Evolutionary conservation across 805 yeast genomes (phyloP).

Genomic region (Cyberlindnera mrakii): DNA sequence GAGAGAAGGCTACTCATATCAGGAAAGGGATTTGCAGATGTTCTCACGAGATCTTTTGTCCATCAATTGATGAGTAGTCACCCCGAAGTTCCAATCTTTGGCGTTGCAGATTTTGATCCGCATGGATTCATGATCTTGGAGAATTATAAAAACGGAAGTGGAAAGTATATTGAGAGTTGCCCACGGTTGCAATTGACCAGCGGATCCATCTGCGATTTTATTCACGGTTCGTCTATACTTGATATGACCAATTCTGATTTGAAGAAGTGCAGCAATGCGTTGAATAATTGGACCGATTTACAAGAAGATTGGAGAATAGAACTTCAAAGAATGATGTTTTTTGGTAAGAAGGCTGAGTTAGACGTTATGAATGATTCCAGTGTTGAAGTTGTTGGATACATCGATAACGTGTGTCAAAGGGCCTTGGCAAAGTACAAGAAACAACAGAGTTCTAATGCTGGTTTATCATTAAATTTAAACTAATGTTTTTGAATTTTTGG

Average conservation of each 20-base stretch:
- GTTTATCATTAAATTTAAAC: slow-evolving; percentile 6
- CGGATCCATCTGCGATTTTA: slow-evolving; percentile 16
- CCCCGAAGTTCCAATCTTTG: slow-evolving; percentile 31
- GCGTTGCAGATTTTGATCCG: slow-evolving; percentile 60
- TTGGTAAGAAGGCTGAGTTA: slow-evolving; percentile 58
- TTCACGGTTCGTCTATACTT: slow-evolving; percentile 10
- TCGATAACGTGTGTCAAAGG: slow-evolving; percentile 4
- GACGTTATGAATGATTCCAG: slow-evolving; percentile 27
- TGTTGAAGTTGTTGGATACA: slow-evolving; percentile 2
- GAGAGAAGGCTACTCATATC: slow-evolving; percentile 38
- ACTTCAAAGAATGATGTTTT: slow-evolving; percentile 49
- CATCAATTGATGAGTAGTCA: slow-evolving; percentile 19
- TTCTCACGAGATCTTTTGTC: slow-evolving; percentile 42
- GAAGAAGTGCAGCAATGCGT: slow-evolving; percentile 19
- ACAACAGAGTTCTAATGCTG: background rate
- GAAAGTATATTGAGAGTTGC: slow-evolving; percentile 7
- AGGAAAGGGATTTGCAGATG: slow-evolving; percentile 70
- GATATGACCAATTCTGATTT: slow-evolving; percentile 25
- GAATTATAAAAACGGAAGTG: slow-evolving; percentile 31
- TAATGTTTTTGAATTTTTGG: slow-evolving; percentile 18
- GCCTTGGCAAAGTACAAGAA: background rate
- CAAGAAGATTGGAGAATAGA: slow-evolving; percentile 31
- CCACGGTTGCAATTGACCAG: slow-evolving; percentile 11
- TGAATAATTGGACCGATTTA: slow-evolving; percentile 9
- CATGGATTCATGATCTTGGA: slow-evolving; percentile 56